These are phyloP conservation scores for Neostapfia colusana DNA, from an alignment of 176 grass and related monocot genomes.

Conservation along the genomic window DNA sequence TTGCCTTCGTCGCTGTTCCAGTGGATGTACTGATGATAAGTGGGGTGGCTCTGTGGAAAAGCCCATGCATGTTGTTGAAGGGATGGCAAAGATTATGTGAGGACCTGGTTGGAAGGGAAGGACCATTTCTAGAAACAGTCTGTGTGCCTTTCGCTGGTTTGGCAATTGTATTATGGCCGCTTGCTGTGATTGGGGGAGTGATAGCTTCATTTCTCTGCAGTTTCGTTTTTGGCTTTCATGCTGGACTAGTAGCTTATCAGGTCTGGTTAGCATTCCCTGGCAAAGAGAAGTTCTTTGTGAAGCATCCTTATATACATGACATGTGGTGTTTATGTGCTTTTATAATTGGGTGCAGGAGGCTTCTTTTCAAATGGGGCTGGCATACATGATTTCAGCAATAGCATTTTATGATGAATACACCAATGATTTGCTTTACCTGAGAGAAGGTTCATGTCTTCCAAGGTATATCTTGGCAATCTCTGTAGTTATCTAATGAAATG, in stretches of 20 bases:
- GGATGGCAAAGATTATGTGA: slow-evolving; percentile 84
- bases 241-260: slow-evolving; percentile 73
- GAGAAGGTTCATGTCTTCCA: slow-evolving; percentile 90
- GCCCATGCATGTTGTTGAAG: slow-evolving; percentile 76
- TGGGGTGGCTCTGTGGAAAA: slow-evolving; percentile 76
- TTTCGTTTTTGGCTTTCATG: slow-evolving; percentile 63
- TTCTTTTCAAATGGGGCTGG: slow-evolving; percentile 72
- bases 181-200: slow-evolving; percentile 65
- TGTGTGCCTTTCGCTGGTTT: slow-evolving; percentile 87
- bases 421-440: slow-evolving; percentile 89
- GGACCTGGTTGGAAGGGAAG: slow-evolving; percentile 85
- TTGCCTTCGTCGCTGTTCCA: slow-evolving; percentile 54
- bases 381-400: slow-evolving; percentile 72
- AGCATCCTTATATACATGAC: not conserved
- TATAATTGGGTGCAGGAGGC: slow-evolving; percentile 42
- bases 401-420: slow-evolving; percentile 85
- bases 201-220: slow-evolving; percentile 66
- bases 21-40: slow-evolving; percentile 74
- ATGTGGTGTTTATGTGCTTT: not conserved
- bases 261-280: slow-evolving; percentile 28
- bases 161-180: slow-evolving; percentile 78
- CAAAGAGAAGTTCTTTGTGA: not conserved
- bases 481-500: slow-evolving; percentile 3
- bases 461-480: slow-evolving; percentile 45
- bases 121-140: slow-evolving; percentile 81